Evolutionary conservation across 176 grass and related monocot genomes (phyloP).

Genomic region (Dendrocalamus sinicus): DNA sequence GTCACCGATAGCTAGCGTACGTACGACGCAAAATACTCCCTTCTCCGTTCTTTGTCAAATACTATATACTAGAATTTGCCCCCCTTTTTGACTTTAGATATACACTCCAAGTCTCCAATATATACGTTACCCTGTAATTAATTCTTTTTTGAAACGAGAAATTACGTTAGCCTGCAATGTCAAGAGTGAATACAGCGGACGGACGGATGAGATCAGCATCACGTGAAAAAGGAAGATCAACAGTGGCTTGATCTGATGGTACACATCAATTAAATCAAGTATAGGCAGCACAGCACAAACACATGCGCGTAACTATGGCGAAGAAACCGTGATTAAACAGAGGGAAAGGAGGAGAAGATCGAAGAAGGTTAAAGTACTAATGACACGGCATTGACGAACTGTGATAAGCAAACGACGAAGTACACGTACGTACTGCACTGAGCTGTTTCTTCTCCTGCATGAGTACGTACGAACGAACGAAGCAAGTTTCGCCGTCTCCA

Average conservation of each 20-base stretch:
- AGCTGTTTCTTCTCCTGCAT: not conserved
- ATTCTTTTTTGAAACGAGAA: too few relatives aligned
- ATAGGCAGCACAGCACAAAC: not conserved
- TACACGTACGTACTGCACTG: not conserved
- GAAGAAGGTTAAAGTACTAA: not conserved
- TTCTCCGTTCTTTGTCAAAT: not conserved
- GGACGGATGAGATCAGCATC: too few relatives aligned
- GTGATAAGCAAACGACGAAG: not conserved
- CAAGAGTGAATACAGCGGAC: too few relatives aligned
- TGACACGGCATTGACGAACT: not conserved
- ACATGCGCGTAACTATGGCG: not conserved
- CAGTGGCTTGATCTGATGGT: too few relatives aligned
- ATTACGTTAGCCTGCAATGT: not conserved
- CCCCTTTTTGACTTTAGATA: not conserved
- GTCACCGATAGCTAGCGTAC: slow-evolving; percentile 17
- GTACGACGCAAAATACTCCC: not conserved
- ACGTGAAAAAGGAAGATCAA: too few relatives aligned
- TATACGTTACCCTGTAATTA: not conserved
- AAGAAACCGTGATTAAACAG: not conserved
- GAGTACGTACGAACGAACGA: not conserved
- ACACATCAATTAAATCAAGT: too few relatives aligned
- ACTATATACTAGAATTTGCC: too few relatives aligned
- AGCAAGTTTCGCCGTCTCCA: not conserved
- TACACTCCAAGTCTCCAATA: not conserved
- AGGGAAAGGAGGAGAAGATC: not conserved